Conservation (phyloP, 306 rosid genomes). For the Acacia melanoxylon region DNA sequence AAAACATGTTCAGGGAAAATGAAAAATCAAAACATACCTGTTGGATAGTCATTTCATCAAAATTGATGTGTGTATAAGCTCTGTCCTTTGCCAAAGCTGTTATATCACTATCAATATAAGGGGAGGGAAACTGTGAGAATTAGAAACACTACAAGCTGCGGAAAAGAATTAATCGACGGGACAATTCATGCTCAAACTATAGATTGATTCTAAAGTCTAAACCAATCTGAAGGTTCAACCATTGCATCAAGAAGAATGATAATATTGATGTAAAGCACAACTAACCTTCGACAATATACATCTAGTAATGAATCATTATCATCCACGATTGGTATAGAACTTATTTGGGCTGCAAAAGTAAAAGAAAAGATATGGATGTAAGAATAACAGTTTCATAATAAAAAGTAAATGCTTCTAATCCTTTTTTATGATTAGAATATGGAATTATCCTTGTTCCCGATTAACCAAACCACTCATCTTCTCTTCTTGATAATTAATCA, state of each 20-base stretch:
- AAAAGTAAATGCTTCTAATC: constrained; percentile 20
- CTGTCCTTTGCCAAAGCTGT: constrained; percentile 98
- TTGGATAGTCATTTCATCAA: constrained; percentile 93
- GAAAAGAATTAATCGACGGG: constrained; percentile 22
- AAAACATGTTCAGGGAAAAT: background rate
- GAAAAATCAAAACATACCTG: constrained; percentile 53
- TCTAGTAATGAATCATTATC: constrained; percentile 88
- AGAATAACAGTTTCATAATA: constrained; percentile 4
- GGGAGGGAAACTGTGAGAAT: constrained; percentile 30
- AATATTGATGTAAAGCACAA: constrained; percentile 29
- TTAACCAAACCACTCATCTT: constrained; percentile 15
- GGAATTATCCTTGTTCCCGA: constrained; percentile 12
- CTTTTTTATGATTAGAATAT: constrained; percentile 3
- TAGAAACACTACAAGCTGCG: constrained; percentile 21
- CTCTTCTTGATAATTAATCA: constrained; percentile 9
- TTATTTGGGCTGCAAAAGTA: constrained; percentile 82
- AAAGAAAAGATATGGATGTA: constrained; percentile 7
- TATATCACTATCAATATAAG: constrained; percentile 71
- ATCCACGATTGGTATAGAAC: constrained; percentile 95
- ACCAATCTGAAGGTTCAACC: constrained; percentile 8
- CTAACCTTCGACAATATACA: constrained; percentile 98
- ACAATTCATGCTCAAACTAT: constrained; percentile 19
- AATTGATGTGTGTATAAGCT: constrained; percentile 83
- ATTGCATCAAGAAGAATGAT: constrained; percentile 12
- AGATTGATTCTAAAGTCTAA: background rate